phyloP scores from a whole-genome alignment of 2,329 filamentous ascomycete species.

The Pezicula radicicola region DNA sequence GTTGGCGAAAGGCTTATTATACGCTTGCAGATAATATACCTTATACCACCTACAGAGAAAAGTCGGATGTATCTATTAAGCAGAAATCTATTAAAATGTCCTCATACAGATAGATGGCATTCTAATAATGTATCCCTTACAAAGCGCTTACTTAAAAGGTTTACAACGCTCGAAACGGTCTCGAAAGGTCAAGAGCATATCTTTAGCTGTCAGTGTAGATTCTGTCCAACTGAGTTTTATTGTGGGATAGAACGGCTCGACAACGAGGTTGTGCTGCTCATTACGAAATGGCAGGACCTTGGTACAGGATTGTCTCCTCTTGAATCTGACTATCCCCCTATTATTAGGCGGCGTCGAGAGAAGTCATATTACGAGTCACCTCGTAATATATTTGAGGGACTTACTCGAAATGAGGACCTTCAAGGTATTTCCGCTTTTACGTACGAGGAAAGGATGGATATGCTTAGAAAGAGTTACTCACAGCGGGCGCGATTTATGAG shows the following conservation, averaged over 20 bases:
- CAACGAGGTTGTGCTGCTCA: slow-evolving; percentile 2
- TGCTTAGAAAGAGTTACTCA: neutral
- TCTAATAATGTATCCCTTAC: neutral
- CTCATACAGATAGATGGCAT: neutral
- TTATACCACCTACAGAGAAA: slow-evolving; percentile 1
- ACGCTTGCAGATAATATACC: slow-evolving; percentile 4
- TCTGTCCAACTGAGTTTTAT: slow-evolving; percentile 5
- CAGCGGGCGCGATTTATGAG: neutral
- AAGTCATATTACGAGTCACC: neutral
- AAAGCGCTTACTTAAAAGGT: neutral
- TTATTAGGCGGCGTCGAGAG: neutral
- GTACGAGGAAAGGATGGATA: neutral
- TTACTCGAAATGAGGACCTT: neutral
- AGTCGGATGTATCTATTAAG: neutral
- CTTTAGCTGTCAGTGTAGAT: slow-evolving; percentile 1
- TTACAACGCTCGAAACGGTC: neutral
- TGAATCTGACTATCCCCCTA: slow-evolving; percentile 1
- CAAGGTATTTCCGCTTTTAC: neutral
- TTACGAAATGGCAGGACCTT: slow-evolving; percentile 11
- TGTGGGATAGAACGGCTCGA: slow-evolving; percentile 1
- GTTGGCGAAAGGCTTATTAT: slow-evolving; percentile 8
- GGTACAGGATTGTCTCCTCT: slow-evolving; percentile 8
- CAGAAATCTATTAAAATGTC: neutral
- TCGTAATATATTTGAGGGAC: neutral
- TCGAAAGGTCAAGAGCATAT: slow-evolving; percentile 1